Percentiles rank a stretch among this genome's conserved stretches.
Evolutionary conservation across 2,329 filamentous ascomycete species (phyloP).

Genomic region (Pestalotiopsis sp.): DNA sequence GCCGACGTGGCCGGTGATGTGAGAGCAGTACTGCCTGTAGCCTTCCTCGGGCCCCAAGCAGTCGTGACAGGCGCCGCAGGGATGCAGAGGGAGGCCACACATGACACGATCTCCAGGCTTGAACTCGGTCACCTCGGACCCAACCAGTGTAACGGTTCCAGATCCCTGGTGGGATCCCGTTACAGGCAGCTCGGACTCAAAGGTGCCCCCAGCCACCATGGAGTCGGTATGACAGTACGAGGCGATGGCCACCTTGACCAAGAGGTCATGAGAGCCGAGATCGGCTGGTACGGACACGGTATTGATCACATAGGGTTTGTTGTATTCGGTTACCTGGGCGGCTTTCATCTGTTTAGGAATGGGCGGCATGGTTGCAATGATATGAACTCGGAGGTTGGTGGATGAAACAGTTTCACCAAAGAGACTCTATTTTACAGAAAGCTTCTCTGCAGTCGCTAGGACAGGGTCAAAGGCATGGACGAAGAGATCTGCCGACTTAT

Average conservation of each 20-base stretch:
- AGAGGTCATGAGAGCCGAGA: slow-evolving; percentile 55
- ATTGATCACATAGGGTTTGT: slow-evolving; percentile 57
- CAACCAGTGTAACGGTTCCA: slow-evolving; percentile 55
- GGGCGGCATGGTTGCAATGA: slow-evolving; percentile 3
- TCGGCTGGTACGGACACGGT: slow-evolving; percentile 48
- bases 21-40: slow-evolving; percentile 55
- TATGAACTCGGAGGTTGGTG: not conserved
- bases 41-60: slow-evolving; percentile 51
- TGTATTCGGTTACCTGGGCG: slow-evolving; percentile 42
- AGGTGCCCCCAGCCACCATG: slow-evolving; percentile 55
- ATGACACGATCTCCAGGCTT: slow-evolving; percentile 57
- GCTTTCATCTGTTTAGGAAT: slow-evolving; percentile 34
- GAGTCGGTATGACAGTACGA: slow-evolving; percentile 66
- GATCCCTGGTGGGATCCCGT: slow-evolving; percentile 61
- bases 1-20: slow-evolving; percentile 48
- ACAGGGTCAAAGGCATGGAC: not conserved
- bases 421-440: not conserved
- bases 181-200: slow-evolving; percentile 50
- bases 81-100: slow-evolving; percentile 54
- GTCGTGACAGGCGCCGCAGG: slow-evolving; percentile 55
- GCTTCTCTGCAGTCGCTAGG: not conserved
- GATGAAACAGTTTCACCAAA: not conserved
- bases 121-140: slow-evolving; percentile 44
- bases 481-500: not conserved
- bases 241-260: slow-evolving; percentile 62